Conservation (phyloP, 1,284 basidiomycete species). For the Trametes pubescens region DNA sequence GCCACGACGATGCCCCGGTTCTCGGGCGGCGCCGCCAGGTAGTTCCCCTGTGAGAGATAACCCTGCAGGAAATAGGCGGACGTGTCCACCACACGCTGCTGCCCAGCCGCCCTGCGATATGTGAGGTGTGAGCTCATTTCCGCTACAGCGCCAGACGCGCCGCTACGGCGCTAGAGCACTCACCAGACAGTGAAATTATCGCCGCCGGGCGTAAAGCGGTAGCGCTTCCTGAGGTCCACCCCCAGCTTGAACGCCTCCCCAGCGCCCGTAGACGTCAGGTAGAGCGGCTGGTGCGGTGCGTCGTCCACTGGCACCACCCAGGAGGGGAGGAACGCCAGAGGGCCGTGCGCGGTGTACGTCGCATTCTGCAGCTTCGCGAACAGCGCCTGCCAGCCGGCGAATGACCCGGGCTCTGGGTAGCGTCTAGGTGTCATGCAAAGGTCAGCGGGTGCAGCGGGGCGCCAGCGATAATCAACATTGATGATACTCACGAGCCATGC, state of each 20-base stretch:
- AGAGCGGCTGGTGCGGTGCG: constrained; percentile 48
- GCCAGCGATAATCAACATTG: neutral
- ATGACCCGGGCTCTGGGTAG: constrained; percentile 51
- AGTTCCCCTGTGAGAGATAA: constrained; percentile 53
- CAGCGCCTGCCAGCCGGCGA: constrained; percentile 48
- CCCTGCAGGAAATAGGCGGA: constrained; percentile 50
- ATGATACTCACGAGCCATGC: constrained; percentile 49
- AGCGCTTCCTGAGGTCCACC: constrained; percentile 48
- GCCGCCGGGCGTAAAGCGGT: constrained; percentile 50
- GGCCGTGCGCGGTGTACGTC: constrained; percentile 48
- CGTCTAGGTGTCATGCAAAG: constrained; percentile 38
- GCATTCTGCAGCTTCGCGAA: constrained; percentile 51
- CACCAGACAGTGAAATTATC: constrained; percentile 53
- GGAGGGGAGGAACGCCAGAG: constrained; percentile 49
- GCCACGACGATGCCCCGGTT: constrained; percentile 48
- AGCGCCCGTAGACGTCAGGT: constrained; percentile 49
- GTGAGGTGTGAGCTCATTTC: neutral
- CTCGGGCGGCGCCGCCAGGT: constrained; percentile 38
- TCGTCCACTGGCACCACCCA: constrained; percentile 53
- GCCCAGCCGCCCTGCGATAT: constrained; percentile 47
- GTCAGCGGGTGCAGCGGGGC: neutral
- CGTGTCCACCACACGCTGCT: constrained; percentile 53
- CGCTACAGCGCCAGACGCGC: neutral
- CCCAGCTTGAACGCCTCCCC: constrained; percentile 51
- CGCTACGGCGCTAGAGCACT: neutral